Percentiles rank a stretch among this genome's conserved stretches.
phyloP scores from a whole-genome alignment of 2,329 filamentous ascomycete genomes.

The Coniochaeta sp. region DNA sequence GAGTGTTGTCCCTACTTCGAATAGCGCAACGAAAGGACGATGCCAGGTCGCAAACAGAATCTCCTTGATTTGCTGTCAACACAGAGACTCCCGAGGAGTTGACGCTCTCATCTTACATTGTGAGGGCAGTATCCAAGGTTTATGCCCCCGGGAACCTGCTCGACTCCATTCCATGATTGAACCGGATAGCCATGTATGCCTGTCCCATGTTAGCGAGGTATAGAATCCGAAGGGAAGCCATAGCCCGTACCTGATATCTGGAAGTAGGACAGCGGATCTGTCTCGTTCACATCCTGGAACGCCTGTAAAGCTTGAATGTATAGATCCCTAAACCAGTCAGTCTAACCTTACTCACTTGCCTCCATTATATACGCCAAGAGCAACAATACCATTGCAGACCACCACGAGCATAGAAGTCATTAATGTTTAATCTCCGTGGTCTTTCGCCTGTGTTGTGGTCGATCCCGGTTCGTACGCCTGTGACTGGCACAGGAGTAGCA shows the following conservation, averaged over 20 bases:
- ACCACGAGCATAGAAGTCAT: conserved; percentile 31
- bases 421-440: conserved; percentile 40
- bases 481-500: conserved; percentile 19
- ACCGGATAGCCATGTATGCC: conserved; percentile 36
- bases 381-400: conserved; percentile 37
- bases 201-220: conserved; percentile 9
- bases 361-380: background rate
- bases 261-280: conserved; percentile 41
- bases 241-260: conserved; percentile 34
- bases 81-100: background rate
- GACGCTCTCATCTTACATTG: conserved; percentile 24
- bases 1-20: conserved; percentile 37
- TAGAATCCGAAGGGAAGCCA: background rate
- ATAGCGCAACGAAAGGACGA: conserved; percentile 46
- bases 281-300: conserved; percentile 32
- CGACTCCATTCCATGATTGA: conserved; percentile 30
- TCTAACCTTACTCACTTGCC: conserved; percentile 5
- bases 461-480: conserved; percentile 30
- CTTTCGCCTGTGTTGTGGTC: conserved; percentile 28
- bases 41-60: conserved; percentile 48
- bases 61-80: conserved; percentile 26
- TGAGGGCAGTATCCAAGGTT: conserved; percentile 38
- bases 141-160: conserved; percentile 24
- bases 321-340: conserved; percentile 33
- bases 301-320: conserved; percentile 38